Evolutionary conservation across 1,284 basidiomycete genomes (phyloP).

Genomic region (Xanthoconium separans): DNA sequence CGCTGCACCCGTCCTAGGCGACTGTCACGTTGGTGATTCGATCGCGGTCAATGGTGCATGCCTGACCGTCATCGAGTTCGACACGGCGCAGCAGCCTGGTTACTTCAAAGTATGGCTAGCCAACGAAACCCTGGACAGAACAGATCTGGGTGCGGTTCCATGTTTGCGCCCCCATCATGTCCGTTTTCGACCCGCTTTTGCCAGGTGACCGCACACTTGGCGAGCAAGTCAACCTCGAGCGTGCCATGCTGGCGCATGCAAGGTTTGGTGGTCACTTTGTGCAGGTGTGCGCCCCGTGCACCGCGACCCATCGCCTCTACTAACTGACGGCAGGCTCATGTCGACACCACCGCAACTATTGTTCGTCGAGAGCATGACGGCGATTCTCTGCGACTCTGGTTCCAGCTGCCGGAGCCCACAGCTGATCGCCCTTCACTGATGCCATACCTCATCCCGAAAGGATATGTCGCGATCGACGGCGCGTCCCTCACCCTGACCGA

Average conservation of each 20-base stretch:
- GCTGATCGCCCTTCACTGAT: slow-evolving; percentile 64
- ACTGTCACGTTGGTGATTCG: slow-evolving; percentile 93
- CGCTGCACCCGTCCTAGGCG: slow-evolving; percentile 75
- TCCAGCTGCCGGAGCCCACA: slow-evolving; percentile 69
- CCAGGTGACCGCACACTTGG: slow-evolving; percentile 78
- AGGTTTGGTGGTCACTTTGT: slow-evolving; percentile 98
- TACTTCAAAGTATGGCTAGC: slow-evolving; percentile 95
- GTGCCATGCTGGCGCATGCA: slow-evolving; percentile 90
- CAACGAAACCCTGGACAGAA: slow-evolving; percentile 91
- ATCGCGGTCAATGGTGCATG: slow-evolving; percentile 84
- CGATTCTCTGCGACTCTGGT: slow-evolving; percentile 83
- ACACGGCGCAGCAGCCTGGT: slow-evolving; percentile 56
- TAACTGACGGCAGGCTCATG: slow-evolving; percentile 70
- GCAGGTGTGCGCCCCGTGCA: slow-evolving; percentile 58
- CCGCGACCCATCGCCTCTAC: neutral
- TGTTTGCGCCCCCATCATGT: neutral
- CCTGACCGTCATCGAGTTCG: slow-evolving; percentile 88
- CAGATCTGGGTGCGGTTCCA: slow-evolving; percentile 76
- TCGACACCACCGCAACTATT: slow-evolving; percentile 86
- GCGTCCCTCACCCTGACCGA: slow-evolving; percentile 89
- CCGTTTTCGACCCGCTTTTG: slow-evolving; percentile 4
- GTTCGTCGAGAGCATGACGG: slow-evolving; percentile 72
- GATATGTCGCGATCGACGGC: slow-evolving; percentile 94
- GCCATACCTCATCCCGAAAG: slow-evolving; percentile 92
- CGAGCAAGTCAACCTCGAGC: slow-evolving; percentile 88